Base-by-base conservation (phyloP, 2,329 filamentous ascomycete genomes). In the Helicocarpus griseus region DNA sequence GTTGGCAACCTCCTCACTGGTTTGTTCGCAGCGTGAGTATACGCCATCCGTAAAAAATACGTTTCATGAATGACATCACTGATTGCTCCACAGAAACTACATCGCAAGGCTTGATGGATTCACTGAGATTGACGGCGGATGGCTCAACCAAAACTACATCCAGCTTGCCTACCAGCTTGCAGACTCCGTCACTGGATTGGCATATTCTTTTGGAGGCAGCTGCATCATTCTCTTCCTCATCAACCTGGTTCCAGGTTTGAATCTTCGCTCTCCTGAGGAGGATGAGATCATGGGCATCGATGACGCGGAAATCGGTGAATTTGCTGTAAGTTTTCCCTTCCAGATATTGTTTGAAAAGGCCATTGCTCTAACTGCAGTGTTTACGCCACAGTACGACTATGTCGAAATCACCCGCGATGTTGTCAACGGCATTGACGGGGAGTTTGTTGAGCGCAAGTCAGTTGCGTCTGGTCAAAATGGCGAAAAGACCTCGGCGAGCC, bases 231-330 rank as follows among this genome's bases (percentile, higher is more conserved):
- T 93, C 8, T 86, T 89, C 67, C 60, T 90, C 57, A 83, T 91
- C 72, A 89, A 89, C 66, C 76, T 89, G 57, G 77, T 93, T 24
- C 87, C 89, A 0, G 84, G 85, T 11, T 74, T 94, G 36, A 80
- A 80, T 52, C 81, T 95, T 41, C 86, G 89, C 47, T 84, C 83
- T 0, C 77, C 73, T 13, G 84, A 88, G 59, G 85, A 93, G 56
- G 85, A 87, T 35, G 89, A 95, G 69, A 82, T 89, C 48, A 74
- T 89, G 39, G 89, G 89, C 58, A 89, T 94, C 54, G 89, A 95
- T 62, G 89, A 95, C 61, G 83, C 86, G 22, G 89, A 95, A 70
- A 87, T 95, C 63, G 89, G 89, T 66, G 89, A 95, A 73, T 95
- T 93, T 66, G 89, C 88, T n/a, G 77, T 79, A 74, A 66, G 76